Base-by-base conservation (phyloP, 2,329 filamentous ascomycete species). In the Botrytis pseudocinerea region DNA sequence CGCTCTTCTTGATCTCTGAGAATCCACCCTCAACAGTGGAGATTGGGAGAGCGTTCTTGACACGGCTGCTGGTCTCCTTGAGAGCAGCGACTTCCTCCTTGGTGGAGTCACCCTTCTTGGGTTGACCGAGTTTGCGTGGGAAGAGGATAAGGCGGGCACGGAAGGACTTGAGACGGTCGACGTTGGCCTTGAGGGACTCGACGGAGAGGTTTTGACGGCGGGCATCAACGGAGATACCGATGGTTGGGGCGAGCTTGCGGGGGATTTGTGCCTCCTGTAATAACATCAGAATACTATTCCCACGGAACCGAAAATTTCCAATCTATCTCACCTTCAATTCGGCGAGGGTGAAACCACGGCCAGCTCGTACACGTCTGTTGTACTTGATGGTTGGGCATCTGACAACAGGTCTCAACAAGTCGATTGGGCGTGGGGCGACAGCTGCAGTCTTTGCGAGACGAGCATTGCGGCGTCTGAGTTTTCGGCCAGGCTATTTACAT, bases 301-400 rank as follows among this genome's bases (percentile, higher is more conserved):
- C 48, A 16, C 54, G 28, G 20, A 32, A 69, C 66, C 25, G 14
- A 60, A 54, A 44, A 42, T 25, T 32, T 70, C 65, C 73, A 51
- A 73, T 61, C 72, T 59, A 62, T 71, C 85, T 79, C 92, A 98
- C 95, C 95, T 99, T 99, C 85, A 99, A 90, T 91, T 99, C 96
- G 87, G 91, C 89, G 80, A 98, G 89, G 81, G 95, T 94, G 92
- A 99, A 99, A 85, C 96, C 96, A 89, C 96, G 94, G 85, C 96
- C 96, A 83, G 94, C 91, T 85, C 96, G 92, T 83, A 97, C 93
- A 84, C 94, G 94, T 84, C 96, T 95, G 93, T 99, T 99, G 91
- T 99, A 97, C 90, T 97, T 97, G 89, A 98, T 87, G 82, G 93
- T 95, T 83, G 96, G 95, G 92, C 95, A 98, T 88, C 95, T 93